Base-by-base conservation (phyloP, 306 rosid genomes). In the Neltuma alba region DNA sequence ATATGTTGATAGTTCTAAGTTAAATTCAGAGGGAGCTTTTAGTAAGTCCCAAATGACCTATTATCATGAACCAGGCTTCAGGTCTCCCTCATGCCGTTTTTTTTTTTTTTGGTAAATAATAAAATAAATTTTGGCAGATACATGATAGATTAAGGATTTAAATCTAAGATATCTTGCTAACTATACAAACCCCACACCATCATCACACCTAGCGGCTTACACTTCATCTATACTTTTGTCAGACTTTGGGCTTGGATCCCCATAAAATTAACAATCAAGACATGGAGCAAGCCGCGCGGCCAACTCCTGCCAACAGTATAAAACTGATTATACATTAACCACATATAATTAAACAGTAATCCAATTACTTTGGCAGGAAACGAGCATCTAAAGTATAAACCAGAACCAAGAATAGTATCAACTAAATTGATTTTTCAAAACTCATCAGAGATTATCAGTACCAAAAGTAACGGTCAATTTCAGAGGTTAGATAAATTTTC, bases 1-100 rank as follows among this genome's bases (percentile, higher is more conserved):
- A 62, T 31, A 31, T 7, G 23, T 62, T 57, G 40, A 31, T 62
- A 31, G 41, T 6, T 62, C 37, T n/a, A 30, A 62, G 41, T 62
- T 62, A 62, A 62, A 31, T 62, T 62, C 23, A 62, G 40, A 62
- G 21, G n/a, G 68, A 62, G 7, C 68, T 62, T 62, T 13, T 62
- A 62, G 68, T 15, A 25, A 62, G 40, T 31, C 13, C 41, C 41
- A 62, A 62, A 62, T 14, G 21, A 33, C 40, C 36, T 61, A 31
- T 30, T 61, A 61, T 30, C 20, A 6, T 1, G 40, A 37, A 20
- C 70, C 13, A 18, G 44, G 27, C 44, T 64, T 34, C 70, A 64
- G 70, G 44, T 34, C 40, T 64, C 69, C 5, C 6, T 61, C 20
- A 6, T 1, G 1, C 23, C 16, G 9, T n/a, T n/a, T n/a, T n/a